Evolutionary conservation across 1,284 basidiomycete species (phyloP), one percentile per base, ranked within the genome.

Genomic region (Leccinum colubrinum): DNA sequence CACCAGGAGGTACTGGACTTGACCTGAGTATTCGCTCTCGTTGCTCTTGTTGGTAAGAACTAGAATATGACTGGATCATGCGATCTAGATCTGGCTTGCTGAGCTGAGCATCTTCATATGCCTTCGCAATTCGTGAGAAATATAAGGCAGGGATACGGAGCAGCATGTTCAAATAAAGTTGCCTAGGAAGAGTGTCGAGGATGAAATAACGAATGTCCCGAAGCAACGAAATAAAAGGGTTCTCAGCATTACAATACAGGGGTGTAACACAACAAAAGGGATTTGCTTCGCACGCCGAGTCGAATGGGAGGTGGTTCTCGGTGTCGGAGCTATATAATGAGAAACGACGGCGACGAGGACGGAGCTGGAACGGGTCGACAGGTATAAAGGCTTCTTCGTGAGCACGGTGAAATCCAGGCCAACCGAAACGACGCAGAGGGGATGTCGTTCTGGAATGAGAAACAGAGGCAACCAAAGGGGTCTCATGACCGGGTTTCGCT

Each of bases 71-170:
- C 11, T 85, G 82, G 22, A 90, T 84, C 80, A 92, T 86, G 22
- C 85, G 75, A 63, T 87, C 79, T 2, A 92, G 83, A 70, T 92
- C 90, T 3, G 86, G 87, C 63, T 81, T 80, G 70, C 87, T 89
- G 55, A 92, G 80, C 61, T 91, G 86, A 0, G 89, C 89, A 57
- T 90, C 88, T 67, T 88, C 82, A 64, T 90, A 91, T 15, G 90
- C 82, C 56, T 83, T 80, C 4, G 86, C 81, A 8, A 91, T 88
- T 3, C 90, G 85, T 9, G 86, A 82, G 72, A 90, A 92, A 70
- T 92, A 92, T 65, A 91, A 77, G 0, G 86, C 81, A 1, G 90
- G 90, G 8, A 92, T 79, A 12, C 85, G 81, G n/a, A 91, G 79
- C 6, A 91, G 82, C 37, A 85, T 64, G 67, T 84, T 79, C 43